phyloP scores from a whole-genome alignment of 306 rosid species.

The Quillaja saponaria region DNA sequence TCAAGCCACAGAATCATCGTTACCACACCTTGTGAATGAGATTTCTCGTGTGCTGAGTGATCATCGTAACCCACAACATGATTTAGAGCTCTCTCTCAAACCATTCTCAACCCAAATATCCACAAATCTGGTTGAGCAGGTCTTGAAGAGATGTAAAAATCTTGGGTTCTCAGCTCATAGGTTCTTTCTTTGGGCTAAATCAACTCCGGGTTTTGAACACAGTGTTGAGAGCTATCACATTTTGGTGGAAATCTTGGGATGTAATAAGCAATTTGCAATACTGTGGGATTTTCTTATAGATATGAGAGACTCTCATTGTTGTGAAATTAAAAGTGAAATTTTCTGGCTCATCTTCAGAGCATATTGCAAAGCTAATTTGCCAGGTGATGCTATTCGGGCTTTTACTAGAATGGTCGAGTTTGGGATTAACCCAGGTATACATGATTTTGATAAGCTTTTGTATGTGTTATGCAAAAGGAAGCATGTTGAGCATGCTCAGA shows the following conservation, averaged over 20 bases:
- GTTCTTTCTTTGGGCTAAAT: slow-evolving; percentile 88
- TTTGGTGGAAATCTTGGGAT: slow-evolving; percentile 73
- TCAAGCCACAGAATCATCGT: slow-evolving; percentile 29
- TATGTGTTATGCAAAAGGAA: slow-evolving; percentile 64
- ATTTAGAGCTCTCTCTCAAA: slow-evolving; percentile 59
- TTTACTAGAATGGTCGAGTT: slow-evolving; percentile 77
- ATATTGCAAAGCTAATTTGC: slow-evolving; percentile 70
- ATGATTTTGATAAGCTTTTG: slow-evolving; percentile 74
- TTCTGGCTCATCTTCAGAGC: slow-evolving; percentile 78
- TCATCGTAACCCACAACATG: slow-evolving; percentile 75
- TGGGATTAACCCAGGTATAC: slow-evolving; percentile 55
- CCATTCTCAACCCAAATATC: slow-evolving; percentile 63
- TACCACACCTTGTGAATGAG: slow-evolving; percentile 64
- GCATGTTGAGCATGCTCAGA: slow-evolving; percentile 67
- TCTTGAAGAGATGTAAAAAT: slow-evolving; percentile 76
- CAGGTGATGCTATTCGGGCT: slow-evolving; percentile 73
- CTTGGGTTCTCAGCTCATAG: slow-evolving; percentile 82
- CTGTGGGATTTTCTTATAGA: slow-evolving; percentile 87
- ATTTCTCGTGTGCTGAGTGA: slow-evolving; percentile 83
- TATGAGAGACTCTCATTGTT: slow-evolving; percentile 51
- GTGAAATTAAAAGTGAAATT: slow-evolving; percentile 47
- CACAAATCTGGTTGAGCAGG: slow-evolving; percentile 70
- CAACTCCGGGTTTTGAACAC: slow-evolving; percentile 66
- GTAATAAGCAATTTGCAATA: slow-evolving; percentile 68
- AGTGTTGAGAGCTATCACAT: slow-evolving; percentile 62